Base-by-base conservation (phyloP, 306 rosid species). In the Quercus cerris region DNA sequence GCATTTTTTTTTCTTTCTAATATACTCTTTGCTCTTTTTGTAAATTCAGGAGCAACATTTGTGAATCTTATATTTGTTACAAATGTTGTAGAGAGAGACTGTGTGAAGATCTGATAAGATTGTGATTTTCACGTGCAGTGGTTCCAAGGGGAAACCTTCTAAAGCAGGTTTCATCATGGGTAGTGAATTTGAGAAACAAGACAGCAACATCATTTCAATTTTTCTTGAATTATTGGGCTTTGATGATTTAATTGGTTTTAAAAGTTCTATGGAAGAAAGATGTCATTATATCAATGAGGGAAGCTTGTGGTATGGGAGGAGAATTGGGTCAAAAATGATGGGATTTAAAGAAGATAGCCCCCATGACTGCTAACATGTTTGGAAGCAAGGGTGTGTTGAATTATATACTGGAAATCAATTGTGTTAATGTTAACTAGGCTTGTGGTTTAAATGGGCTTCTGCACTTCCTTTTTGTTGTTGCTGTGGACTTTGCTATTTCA, bases 301-400 rank as follows among this genome's bases (percentile, higher is more conserved):
- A 8, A 88, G 90, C 30, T 81, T 84, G 41, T 93, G 98, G 98
- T 91, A 91, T 77, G 94, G 98, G 57, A 83, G 92, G 80, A 85
- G 83, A 70, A 46, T 89, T 78, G 93, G 93, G 13, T 88, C 91
- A 1, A 93, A 88, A 77, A 86, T 81, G 80, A 30, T 91, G 82
- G 74, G 90, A 15, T 84, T 75, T 70, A 92, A 91, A 80, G 86
- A 88, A 93, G 77, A 91, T 89, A 0, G 93, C 98, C 52, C 92
- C 90, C 30, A 87, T 91, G 97, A 80, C 88, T 71, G 92, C 98
- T 69, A 86, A 93, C 7, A 85, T 87, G 94, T 93, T 87, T 49
- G 98, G 94, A 71, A 91, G 97, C 91, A 80, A 74, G 61, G 76
- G 56, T 17, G 94, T 91, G 3, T 44, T 91, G n/a, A 76, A 74